These are phyloP conservation scores for Tolypocladium ophioglossoides DNA, from an alignment of 2,329 filamentous ascomycete species.

Conservation along the genomic window DNA sequence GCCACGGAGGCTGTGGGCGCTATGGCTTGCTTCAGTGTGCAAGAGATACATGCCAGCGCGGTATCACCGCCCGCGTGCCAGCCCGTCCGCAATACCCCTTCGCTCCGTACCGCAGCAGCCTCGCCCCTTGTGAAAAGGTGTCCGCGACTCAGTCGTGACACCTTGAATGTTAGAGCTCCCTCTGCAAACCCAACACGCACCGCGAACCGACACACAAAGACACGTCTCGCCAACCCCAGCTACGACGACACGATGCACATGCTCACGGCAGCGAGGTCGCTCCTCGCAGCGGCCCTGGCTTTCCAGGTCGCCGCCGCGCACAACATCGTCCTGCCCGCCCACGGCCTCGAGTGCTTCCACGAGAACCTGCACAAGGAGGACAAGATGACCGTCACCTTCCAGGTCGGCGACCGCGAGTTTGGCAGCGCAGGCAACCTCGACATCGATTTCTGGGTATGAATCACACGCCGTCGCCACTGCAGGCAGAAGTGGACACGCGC, in stretches of 20 bases:
- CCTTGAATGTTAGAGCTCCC: constrained; percentile 6
- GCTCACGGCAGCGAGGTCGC: constrained; percentile 28
- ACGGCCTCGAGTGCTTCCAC: constrained; percentile 96
- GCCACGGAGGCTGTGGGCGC: background rate
- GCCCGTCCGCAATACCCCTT: background rate
- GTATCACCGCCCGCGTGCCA: background rate
- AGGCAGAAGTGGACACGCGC: background rate
- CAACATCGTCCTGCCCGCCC: constrained; percentile 90
- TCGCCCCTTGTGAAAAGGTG: constrained; percentile 15
- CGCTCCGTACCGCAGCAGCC: background rate
- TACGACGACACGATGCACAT: constrained; percentile 14
- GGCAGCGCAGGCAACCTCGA: constrained; percentile 89
- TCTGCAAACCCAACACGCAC: background rate
- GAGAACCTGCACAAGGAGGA: constrained; percentile 87
- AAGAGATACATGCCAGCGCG: background rate
- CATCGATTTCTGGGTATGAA: constrained; percentile 90
- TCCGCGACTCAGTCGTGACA: constrained; percentile 7
- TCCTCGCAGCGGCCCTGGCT: constrained; percentile 29
- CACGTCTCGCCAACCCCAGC: background rate
- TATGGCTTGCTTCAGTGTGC: background rate
- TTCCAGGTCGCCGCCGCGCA: constrained; percentile 62
- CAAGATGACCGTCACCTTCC: constrained; percentile 97
- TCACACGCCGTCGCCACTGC: background rate
- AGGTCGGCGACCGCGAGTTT: constrained; percentile 94
- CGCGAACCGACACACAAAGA: background rate